These are phyloP conservation scores for Wallacemonas sp. DNA, from an alignment of 208 protist species.

Conservation along the genomic window DNA sequence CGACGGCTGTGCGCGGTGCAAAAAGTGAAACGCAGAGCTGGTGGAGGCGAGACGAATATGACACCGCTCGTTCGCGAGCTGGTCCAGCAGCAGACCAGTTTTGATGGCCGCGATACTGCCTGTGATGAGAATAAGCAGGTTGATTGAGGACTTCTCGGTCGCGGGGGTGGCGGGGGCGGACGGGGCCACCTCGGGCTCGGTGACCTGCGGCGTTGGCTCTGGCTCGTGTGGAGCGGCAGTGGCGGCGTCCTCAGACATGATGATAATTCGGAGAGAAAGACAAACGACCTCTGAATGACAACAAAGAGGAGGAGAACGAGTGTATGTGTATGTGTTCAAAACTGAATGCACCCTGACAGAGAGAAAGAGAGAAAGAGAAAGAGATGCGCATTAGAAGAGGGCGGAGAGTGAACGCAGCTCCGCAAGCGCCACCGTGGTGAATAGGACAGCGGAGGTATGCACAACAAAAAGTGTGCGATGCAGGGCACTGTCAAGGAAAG, in stretches of 20 bases:
- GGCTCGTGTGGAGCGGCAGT: too few species aligned
- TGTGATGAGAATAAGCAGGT: slow-evolving; percentile 81
- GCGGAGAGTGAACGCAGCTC: too few species aligned
- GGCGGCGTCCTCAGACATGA: too few species aligned
- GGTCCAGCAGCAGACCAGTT: slow-evolving; percentile 76
- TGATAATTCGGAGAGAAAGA: too few species aligned
- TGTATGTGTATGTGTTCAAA: background rate
- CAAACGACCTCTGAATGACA: too few species aligned
- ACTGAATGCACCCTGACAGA: background rate
- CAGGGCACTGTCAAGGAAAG: too few species aligned
- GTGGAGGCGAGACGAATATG: slow-evolving; percentile 86
- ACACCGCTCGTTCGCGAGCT: slow-evolving; percentile 63
- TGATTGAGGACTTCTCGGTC: slow-evolving; percentile 47
- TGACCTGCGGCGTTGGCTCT: background rate
- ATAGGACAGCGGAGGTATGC: too few species aligned
- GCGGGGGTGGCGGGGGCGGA: background rate
- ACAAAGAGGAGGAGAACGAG: too few species aligned
- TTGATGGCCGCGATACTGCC: slow-evolving; percentile 92
- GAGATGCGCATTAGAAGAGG: too few species aligned
- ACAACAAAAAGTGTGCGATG: too few species aligned
- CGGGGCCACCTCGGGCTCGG: background rate
- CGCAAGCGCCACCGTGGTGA: too few species aligned
- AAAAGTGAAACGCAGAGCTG: slow-evolving; percentile 73
- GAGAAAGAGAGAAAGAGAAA: slow-evolving; percentile 10
- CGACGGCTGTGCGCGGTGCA: slow-evolving; percentile 64